phyloP scores from a whole-genome alignment of 495 filamentous ascomycete species.

The Talaromyces adpressus region DNA sequence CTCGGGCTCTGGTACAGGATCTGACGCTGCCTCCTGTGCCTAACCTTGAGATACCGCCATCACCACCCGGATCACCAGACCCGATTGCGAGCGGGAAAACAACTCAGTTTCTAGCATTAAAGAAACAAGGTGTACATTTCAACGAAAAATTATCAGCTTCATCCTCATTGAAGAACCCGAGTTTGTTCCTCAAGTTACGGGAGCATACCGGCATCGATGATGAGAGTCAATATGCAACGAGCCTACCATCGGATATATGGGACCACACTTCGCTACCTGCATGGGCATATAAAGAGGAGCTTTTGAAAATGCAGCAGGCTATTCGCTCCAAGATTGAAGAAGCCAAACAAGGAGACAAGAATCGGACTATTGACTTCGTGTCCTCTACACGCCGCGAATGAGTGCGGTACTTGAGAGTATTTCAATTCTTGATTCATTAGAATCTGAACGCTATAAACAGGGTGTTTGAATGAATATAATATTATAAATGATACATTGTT shows the following conservation, averaged over 20 bases:
- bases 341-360: slow-evolving; percentile 39
- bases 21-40: slow-evolving; percentile 79
- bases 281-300: slow-evolving; percentile 66
- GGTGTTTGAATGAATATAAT: not conserved
- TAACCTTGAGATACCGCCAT: slow-evolving; percentile 74
- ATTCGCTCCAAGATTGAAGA: slow-evolving; percentile 52
- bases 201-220: slow-evolving; percentile 68
- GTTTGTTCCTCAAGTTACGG: slow-evolving; percentile 70
- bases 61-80: slow-evolving; percentile 71
- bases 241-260: slow-evolving; percentile 61
- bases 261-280: slow-evolving; percentile 57
- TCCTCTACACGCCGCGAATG: slow-evolving; percentile 24
- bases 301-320: slow-evolving; percentile 59
- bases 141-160: slow-evolving; percentile 72
- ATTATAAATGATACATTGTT: not conserved
- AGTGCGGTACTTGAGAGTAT: not conserved
- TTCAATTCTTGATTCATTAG: not conserved
- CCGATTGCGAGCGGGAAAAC: slow-evolving; percentile 64
- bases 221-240: slow-evolving; percentile 66
- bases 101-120: slow-evolving; percentile 74
- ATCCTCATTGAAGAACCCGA: slow-evolving; percentile 72
- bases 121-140: slow-evolving; percentile 83
- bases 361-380: slow-evolving; percentile 70
- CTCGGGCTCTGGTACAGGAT: slow-evolving; percentile 61
- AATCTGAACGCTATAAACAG: not conserved